Evolutionary conservation across 2,329 filamentous ascomycete genomes (phyloP).

Genomic region (Scedosporium apiospermum): DNA sequence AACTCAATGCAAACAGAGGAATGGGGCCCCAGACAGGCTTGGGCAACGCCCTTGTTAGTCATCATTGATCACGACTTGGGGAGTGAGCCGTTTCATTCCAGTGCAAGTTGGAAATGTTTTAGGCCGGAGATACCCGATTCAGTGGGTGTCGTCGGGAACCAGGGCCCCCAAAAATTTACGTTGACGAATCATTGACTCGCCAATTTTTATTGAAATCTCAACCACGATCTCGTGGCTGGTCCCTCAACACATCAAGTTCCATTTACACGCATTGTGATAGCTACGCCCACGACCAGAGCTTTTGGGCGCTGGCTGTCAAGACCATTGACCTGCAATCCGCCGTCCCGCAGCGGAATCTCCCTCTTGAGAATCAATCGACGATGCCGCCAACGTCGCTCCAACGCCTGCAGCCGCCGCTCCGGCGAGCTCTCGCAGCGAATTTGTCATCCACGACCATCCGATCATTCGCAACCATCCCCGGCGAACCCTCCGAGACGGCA

Average conservation of each 20-base stretch:
- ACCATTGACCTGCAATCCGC: neutral
- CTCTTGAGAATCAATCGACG: slow-evolving; percentile 23
- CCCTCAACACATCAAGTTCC: neutral
- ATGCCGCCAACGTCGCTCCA: slow-evolving; percentile 28
- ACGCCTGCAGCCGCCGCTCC: slow-evolving; percentile 31
- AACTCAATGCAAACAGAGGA: no score
- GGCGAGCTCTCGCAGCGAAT: slow-evolving; percentile 23
- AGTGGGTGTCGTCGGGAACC: neutral
- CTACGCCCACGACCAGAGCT: neutral
- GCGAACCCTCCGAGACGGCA: slow-evolving; percentile 14
- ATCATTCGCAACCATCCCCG: slow-evolving; percentile 37
- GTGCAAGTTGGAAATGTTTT: neutral
- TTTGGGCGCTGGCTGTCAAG: neutral
- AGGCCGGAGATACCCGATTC: slow-evolving; percentile 1
- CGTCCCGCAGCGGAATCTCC: neutral
- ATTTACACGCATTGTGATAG: neutral
- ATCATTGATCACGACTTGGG: neutral
- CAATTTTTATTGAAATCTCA: neutral
- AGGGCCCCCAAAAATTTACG: slow-evolving; percentile 2
- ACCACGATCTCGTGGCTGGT: no score
- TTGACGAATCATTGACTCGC: neutral
- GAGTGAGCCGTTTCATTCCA: neutral
- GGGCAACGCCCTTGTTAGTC: neutral
- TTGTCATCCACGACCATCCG: slow-evolving; percentile 22
- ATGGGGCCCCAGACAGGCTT: neutral